Evolutionary conservation across 495 filamentous ascomycete species (phyloP).

Genomic region (Xylona heveae): DNA sequence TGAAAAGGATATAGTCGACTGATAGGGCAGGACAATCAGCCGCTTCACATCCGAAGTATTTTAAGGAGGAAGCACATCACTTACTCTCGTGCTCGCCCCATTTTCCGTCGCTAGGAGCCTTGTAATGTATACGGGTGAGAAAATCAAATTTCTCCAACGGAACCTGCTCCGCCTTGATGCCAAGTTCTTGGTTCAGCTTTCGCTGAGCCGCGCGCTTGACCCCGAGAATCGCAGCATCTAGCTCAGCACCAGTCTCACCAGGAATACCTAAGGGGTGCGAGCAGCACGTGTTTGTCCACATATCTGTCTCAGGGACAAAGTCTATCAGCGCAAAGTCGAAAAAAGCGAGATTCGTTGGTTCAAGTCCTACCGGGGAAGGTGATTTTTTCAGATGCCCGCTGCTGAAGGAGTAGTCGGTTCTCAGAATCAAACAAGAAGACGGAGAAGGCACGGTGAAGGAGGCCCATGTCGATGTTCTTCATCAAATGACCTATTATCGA

Average conservation of each 20-base stretch:
- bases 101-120: slow-evolving; percentile 87
- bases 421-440: slow-evolving; percentile 89
- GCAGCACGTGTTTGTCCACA: slow-evolving; percentile 99
- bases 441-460: slow-evolving; percentile 93
- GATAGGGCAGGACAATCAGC: slow-evolving; percentile 6
- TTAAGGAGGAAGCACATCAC: slow-evolving; percentile 8
- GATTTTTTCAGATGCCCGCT: slow-evolving; percentile 92
- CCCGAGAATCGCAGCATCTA: slow-evolving; percentile 58
- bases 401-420: slow-evolving; percentile 78
- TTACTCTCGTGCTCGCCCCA: slow-evolving; percentile 98
- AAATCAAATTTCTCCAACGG: slow-evolving; percentile 82
- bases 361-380: slow-evolving; percentile 51
- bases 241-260: slow-evolving; percentile 69
- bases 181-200: slow-evolving; percentile 86
- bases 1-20: slow-evolving; percentile 99
- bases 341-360: background rate
- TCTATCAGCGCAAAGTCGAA: background rate
- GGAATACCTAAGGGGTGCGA: slow-evolving; percentile 88
- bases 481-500: slow-evolving; percentile 64
- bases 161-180: slow-evolving; percentile 80
- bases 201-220: slow-evolving; percentile 80
- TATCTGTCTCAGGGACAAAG: slow-evolving; percentile 29
- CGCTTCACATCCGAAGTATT: background rate
- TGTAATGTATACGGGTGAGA: slow-evolving; percentile 94
- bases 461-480: slow-evolving; percentile 88